Conservation (phyloP, 345 rosid genomes). For the Eucalyptus tenuipes region DNA sequence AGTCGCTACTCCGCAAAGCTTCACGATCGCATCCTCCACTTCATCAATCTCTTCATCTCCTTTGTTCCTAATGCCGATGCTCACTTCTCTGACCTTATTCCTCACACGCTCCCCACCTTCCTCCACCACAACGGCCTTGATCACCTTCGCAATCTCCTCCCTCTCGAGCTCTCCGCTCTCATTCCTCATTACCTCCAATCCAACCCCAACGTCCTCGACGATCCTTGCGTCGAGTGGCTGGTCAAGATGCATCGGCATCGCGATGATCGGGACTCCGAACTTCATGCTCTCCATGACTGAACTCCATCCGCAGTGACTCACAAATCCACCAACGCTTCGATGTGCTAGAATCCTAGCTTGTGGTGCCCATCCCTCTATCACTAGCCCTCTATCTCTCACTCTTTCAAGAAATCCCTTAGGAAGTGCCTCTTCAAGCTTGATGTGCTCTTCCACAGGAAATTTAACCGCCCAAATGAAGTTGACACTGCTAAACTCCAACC, state of each 20-base stretch:
- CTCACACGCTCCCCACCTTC: neutral
- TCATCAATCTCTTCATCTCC: neutral
- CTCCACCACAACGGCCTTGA: neutral
- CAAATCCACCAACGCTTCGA: slow-evolving; percentile 7
- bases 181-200: slow-evolving; percentile 1
- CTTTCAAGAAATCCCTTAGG: slow-evolving; percentile 14
- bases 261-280: slow-evolving; percentile 6
- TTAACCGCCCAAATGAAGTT: slow-evolving; percentile 24
- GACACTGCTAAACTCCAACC: slow-evolving; percentile 11
- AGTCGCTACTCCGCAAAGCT: neutral
- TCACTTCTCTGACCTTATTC: neutral
- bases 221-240: slow-evolving; percentile 6
- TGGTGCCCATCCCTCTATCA: slow-evolving; percentile 22
- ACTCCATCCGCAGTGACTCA: slow-evolving; percentile 23
- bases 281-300: slow-evolving; percentile 15
- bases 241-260: slow-evolving; percentile 14
- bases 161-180: neutral
- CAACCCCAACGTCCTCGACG: neutral
- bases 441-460: slow-evolving; percentile 4
- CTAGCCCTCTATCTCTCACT: slow-evolving; percentile 7
- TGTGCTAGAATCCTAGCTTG: slow-evolving; percentile 9
- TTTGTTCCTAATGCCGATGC: neutral
- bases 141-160: slow-evolving; percentile 1
- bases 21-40: neutral
- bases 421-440: neutral